Base-by-base conservation (phyloP, 1,139 yeast genomes). In the Scheffersomyces illinoinensis region DNA sequence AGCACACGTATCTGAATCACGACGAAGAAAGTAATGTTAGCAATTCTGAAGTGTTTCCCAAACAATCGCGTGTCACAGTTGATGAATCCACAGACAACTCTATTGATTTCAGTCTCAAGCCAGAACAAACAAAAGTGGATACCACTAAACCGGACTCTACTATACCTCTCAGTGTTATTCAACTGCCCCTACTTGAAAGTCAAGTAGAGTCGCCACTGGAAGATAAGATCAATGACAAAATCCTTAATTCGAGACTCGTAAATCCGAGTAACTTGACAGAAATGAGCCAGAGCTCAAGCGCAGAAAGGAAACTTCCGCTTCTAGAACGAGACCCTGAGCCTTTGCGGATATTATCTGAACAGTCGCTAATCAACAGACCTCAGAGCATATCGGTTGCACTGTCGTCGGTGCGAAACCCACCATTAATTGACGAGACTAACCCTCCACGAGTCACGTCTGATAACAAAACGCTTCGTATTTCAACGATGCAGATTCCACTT, bases 391-490 rank as follows among this genome's bases (percentile, higher is more conserved):
- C 51, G 18, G 17, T 48, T 17, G 51, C 26, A 4, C n/a, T 17
- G n/a, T n/a, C 24, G n/a, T 12, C 21, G 3, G n/a, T 20, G 51
- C 20, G 51, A 48, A 17, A 19, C 17, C 51, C 51, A 6, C 0
- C 26, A n/a, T 7, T n/a, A 4, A 24, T 20, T 14, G 51, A 48
- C 17, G 51, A 20, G 14, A 8, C 24, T 7, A 43, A 58, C 14
- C 57, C 66, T 0, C 73, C 77, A 4, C 61, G 71, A 23, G 79
- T 77, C 1, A 74, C 73, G 4, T 72, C 79, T 0, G 79, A 77
- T 57, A 69, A 68, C 58, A 75, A 72, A 55, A 65, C 74, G 4
- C 63, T 77, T 18, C 65, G 80, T 50, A 68, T 77, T 18, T 68
- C 76, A 6, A 70, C 71, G 17, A 65, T 67, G 53, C 65, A 61